Evolutionary conservation across 805 yeast species (phyloP).

Genomic region (Myxozyma vanderwaltii): DNA sequence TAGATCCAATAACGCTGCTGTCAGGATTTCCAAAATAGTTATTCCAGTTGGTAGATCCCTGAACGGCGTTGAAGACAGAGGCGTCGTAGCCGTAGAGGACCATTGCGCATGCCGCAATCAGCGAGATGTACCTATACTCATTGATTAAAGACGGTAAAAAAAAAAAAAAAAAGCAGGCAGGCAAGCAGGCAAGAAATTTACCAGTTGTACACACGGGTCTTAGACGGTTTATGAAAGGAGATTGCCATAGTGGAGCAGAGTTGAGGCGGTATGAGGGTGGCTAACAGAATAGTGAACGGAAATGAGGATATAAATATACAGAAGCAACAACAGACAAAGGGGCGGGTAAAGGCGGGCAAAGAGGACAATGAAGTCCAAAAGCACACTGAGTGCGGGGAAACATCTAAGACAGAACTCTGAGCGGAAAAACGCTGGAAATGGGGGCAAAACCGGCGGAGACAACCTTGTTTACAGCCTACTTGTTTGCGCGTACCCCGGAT

Average conservation of each 20-base stretch:
- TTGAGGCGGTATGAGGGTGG: background rate
- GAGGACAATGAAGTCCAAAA: too few relatives aligned
- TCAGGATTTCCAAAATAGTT: slow-evolving; percentile 33
- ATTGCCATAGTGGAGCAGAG: background rate
- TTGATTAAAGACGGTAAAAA: background rate
- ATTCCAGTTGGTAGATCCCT: slow-evolving; percentile 35
- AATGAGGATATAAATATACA: background rate
- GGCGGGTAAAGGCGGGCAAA: too few relatives aligned
- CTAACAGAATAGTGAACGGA: background rate
- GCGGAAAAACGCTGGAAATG: too few relatives aligned
- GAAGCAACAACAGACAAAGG: too few relatives aligned
- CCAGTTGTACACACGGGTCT: slow-evolving; percentile 21
- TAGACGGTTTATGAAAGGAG: slow-evolving; percentile 11
- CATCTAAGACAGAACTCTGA: too few relatives aligned
- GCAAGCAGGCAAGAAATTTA: background rate
- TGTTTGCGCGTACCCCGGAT: too few relatives aligned
- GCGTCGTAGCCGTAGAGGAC: slow-evolving; percentile 38
- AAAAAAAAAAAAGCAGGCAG: background rate
- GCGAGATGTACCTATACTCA: slow-evolving; percentile 31
- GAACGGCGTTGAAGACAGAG: slow-evolving; percentile 37
- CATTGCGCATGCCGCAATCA: slow-evolving; percentile 37
- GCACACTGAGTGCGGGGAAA: too few relatives aligned
- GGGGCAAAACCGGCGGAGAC: too few relatives aligned
- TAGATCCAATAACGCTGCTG: slow-evolving; percentile 34
- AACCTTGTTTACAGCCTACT: too few relatives aligned